Percentiles rank a stretch among this genome's conserved stretches.
Evolutionary conservation across 1,139 yeast genomes (phyloP).

Genomic region (Hemisphaericaspora xylanilytica): DNA sequence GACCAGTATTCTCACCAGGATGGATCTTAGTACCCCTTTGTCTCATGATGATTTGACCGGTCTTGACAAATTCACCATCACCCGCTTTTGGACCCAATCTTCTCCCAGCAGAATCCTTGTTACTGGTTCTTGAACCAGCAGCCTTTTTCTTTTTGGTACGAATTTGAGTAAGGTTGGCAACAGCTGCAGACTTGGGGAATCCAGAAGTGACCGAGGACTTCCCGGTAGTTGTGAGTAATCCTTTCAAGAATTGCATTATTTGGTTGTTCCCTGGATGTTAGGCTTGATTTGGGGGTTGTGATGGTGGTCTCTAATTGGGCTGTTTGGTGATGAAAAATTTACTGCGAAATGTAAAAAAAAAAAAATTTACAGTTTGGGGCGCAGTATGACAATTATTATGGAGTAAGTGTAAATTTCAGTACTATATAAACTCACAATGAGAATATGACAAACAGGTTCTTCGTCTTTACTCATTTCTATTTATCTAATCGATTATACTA

Average conservation of each 20-base stretch:
- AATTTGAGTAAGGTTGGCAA: conserved; percentile 39
- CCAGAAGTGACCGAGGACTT: neutral
- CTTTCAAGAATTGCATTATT: conserved; percentile 1
- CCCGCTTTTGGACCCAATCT: conserved; percentile 87
- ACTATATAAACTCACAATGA: no score
- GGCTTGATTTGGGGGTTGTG: neutral
- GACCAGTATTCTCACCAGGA: conserved; percentile 90
- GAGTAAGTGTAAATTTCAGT: neutral
- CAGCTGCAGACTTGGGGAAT: neutral
- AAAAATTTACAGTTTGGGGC: neutral
- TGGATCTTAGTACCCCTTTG: conserved; percentile 96
- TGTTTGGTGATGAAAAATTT: neutral
- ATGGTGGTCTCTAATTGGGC: neutral
- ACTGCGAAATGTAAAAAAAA: neutral
- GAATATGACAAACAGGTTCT: no score
- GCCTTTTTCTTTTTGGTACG: conserved; percentile 94
- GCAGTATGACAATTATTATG: neutral
- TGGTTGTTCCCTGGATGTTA: neutral
- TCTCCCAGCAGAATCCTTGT: conserved; percentile 94
- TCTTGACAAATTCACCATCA: conserved; percentile 63
- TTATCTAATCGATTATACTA: neutral
- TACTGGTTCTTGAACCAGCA: conserved; percentile 89
- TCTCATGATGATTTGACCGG: conserved; percentile 90
- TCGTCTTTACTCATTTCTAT: neutral
- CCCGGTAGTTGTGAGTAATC: neutral